Evolutionary conservation across 805 yeast species (phyloP).

Genomic region (Candida rishiriensis): DNA sequence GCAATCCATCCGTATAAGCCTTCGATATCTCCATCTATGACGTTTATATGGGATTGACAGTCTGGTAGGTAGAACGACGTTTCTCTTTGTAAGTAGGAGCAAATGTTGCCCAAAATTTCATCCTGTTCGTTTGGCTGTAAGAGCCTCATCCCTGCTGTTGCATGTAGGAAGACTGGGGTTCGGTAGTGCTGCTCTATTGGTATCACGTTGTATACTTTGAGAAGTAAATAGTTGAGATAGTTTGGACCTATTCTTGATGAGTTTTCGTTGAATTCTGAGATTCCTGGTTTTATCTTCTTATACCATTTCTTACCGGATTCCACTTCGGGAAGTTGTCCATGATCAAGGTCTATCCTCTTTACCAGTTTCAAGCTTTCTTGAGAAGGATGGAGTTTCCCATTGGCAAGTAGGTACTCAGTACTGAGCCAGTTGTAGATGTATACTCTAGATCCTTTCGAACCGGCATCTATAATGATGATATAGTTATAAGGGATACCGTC

Average conservation of each 20-base stretch:
- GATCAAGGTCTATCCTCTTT: constrained; percentile 4
- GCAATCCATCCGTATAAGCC: constrained; percentile 68
- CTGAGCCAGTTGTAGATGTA: constrained; percentile 54
- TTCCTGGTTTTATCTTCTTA: constrained; percentile 52
- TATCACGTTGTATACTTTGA: constrained; percentile 43
- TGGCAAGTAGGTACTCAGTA: constrained; percentile 26
- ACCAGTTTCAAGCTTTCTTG: constrained; percentile 2
- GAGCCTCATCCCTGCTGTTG: constrained; percentile 66
- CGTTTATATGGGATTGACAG: constrained; percentile 53
- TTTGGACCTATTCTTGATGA: constrained; percentile 49
- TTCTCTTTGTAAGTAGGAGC: constrained; percentile 42
- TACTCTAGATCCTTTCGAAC: constrained; percentile 62
- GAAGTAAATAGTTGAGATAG: constrained; percentile 46
- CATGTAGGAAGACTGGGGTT: constrained; percentile 66
- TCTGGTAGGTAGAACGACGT: constrained; percentile 57
- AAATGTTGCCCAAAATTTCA: constrained; percentile 41
- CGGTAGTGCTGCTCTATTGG: constrained; percentile 57
- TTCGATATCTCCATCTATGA: constrained; percentile 61
- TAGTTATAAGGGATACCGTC: constrained; percentile 53
- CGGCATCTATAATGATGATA: constrained; percentile 59
- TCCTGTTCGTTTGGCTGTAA: constrained; percentile 45
- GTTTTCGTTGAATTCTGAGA: constrained; percentile 43
- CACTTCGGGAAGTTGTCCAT: constrained; percentile 16
- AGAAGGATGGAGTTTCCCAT: constrained; percentile 9
- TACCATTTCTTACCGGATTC: constrained; percentile 41